Evolutionary conservation across 371 early-diverging fungal genomes (phyloP).

Genomic region (Mycotypha africana): DNA sequence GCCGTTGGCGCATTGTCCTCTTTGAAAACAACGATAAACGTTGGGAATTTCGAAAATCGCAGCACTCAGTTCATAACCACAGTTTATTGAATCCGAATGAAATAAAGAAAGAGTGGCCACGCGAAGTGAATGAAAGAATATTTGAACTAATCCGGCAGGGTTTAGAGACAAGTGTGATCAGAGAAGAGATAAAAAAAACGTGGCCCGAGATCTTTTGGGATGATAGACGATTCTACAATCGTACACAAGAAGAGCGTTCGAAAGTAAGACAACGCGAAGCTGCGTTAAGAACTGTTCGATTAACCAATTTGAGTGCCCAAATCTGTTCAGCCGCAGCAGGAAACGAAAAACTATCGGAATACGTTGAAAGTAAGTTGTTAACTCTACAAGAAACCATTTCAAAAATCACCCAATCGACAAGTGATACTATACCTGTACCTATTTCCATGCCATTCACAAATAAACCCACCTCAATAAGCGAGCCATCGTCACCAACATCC

Average conservation of each 20-base stretch:
- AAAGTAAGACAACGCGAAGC: slow-evolving; percentile 53
- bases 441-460: too few species aligned
- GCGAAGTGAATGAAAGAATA: slow-evolving; percentile 50
- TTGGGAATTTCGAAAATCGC: slow-evolving; percentile 59
- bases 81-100: slow-evolving; percentile 54
- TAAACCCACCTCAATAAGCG: too few species aligned
- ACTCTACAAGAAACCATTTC: slow-evolving; percentile 29
- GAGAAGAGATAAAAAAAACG: slow-evolving; percentile 44
- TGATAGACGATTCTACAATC: slow-evolving; percentile 60
- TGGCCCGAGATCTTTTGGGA: slow-evolving; percentile 58
- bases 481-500: too few species aligned
- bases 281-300: slow-evolving; percentile 39
- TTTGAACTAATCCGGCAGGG: slow-evolving; percentile 48
- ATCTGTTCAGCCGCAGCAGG: slow-evolving; percentile 38
- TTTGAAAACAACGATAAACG: slow-evolving; percentile 42
- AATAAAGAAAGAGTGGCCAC: slow-evolving; percentile 58
- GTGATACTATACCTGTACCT: background rate
- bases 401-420: too few species aligned
- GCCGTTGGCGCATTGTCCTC: slow-evolving; percentile 59
- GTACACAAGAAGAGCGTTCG: slow-evolving; percentile 57
- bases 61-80: slow-evolving; percentile 57
- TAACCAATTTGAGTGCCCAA: slow-evolving; percentile 28
- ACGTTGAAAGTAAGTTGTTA: slow-evolving; percentile 39
- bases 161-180: slow-evolving; percentile 52
- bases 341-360: slow-evolving; percentile 41